These are phyloP conservation scores for Agrocybe praecox DNA, from an alignment of 768 basidiomycete genomes.

Conservation along the genomic window DNA sequence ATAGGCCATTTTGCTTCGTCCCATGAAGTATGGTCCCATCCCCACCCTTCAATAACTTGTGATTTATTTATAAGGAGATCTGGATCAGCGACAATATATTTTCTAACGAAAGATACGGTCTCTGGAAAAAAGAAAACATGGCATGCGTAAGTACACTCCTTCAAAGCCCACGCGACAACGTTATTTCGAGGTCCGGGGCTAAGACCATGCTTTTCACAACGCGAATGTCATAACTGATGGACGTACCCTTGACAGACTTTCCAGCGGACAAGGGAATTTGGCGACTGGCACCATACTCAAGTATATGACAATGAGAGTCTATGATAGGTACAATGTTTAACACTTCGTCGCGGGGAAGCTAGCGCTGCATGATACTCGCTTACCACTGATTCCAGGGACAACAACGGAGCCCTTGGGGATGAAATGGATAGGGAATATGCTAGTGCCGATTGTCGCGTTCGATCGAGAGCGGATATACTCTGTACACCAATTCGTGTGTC, in stretches of 20 bases:
- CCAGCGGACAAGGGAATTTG: constrained; percentile 67
- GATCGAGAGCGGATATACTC: constrained; percentile 36
- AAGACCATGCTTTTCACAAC: too few species aligned
- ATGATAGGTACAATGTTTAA: neutral
- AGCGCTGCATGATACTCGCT: constrained; percentile 14
- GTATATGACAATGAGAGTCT: constrained; percentile 81
- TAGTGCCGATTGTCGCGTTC: constrained; percentile 1
- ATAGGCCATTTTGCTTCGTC: constrained; percentile 14
- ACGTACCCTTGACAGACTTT: constrained; percentile 54
- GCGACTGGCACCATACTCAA: constrained; percentile 74
- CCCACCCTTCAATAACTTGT: constrained; percentile 75
- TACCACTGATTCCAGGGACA: constrained; percentile 74
- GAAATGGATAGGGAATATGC: constrained; percentile 38
- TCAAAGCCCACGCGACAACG: too few species aligned
- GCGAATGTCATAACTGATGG: too few species aligned
- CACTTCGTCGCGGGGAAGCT: neutral
- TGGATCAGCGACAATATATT: constrained; percentile 60
- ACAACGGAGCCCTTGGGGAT: constrained; percentile 59
- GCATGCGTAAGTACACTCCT: too few species aligned
- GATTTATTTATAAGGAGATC: constrained; percentile 55
- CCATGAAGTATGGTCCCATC: constrained; percentile 92
- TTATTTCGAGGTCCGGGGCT: too few species aligned
- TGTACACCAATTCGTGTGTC: constrained; percentile 33
- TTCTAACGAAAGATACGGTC: constrained; percentile 58
- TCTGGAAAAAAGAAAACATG: constrained; percentile 39